A percentile compares a stretch with the other conserved stretches of the same genome.
Evolutionary conservation across 2,329 filamentous ascomycete genomes (phyloP).

Genomic region (Colletotrichum orchidophilum): DNA sequence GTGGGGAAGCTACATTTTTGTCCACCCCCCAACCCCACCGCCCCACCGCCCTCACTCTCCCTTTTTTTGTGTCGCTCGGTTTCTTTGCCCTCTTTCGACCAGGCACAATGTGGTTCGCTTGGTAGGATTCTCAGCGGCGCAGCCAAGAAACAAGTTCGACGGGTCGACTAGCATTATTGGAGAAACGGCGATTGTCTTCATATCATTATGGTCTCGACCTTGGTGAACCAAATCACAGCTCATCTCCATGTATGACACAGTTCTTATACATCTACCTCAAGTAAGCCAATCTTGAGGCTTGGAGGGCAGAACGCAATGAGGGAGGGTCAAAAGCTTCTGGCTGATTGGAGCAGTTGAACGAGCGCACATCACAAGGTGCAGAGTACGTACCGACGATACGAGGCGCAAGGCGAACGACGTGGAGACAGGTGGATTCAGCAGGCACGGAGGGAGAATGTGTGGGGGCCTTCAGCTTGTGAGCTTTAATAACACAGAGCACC

Average conservation of each 20-base stretch:
- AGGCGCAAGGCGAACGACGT: slow-evolving; percentile 16
- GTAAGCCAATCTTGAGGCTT: background rate
- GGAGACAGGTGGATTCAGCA: background rate
- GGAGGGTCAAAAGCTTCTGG: background rate
- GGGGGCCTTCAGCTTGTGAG: slow-evolving; percentile 4
- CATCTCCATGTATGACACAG: background rate
- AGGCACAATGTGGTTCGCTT: background rate
- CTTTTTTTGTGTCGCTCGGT: background rate
- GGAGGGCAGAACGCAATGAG: background rate
- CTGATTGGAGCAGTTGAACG: background rate
- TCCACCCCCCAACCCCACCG: too few species aligned
- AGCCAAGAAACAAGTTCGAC: too few species aligned
- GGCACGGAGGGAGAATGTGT: background rate
- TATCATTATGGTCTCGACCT: background rate
- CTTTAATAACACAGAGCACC: background rate
- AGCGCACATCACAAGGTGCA: background rate
- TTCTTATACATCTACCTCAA: background rate
- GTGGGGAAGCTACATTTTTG: slow-evolving; percentile 7
- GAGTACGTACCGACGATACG: slow-evolving; percentile 1
- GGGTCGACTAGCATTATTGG: background rate
- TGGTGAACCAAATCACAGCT: background rate
- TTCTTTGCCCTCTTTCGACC: background rate
- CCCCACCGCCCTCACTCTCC: too few species aligned
- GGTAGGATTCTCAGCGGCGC: background rate
- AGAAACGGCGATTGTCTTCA: background rate